Evolutionary conservation across 1,284 basidiomycete genomes (phyloP), one percentile per base, ranked within the genome.

Genomic region (Exsudoporus floridanus): DNA sequence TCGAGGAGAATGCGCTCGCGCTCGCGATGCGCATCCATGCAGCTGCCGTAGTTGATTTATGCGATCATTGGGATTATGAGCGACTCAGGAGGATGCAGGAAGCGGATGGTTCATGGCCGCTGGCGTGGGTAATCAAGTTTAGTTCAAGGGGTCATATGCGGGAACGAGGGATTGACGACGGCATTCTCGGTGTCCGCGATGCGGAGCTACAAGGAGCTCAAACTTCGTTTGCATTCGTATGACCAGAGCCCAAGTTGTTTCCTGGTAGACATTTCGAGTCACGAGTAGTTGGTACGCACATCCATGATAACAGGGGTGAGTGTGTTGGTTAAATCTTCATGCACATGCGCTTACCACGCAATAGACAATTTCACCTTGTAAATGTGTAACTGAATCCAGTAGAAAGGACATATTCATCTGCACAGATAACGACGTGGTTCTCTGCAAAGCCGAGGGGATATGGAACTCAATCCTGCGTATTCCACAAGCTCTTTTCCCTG

Each of bases 111-210:
- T 65, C 60, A 3, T 62, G 60, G 60, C 63, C 48, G n/a, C 35
- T 41, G 19, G 63, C 61, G 13, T 63, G 63, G 60, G 36, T 58
- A 1, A 61, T 50, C 44, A 65, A 35, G 49, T 46, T 51, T 7
- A 44, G 41, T 0, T 19, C 33, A 2, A 51, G n/a, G 1, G 44
- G 42, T 3, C 3, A 19, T 52, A 37, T 42, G 53, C 0, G 63
- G 61, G 36, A 62, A 65, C n/a, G 43, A 44, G 42, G 61, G 60
- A 1, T 8, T 64, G 41, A 62, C 63, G 39, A 62, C 63, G 25
- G 61, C 61, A 7, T 33, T 65, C 35, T 61, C 61, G 0, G 41
- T 63, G 5, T 59, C 50, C 1, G 59, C 63, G 2, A 52, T 62
- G 9, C 50, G 51, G 7, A 31, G 18, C 18, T 62, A 65, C 37